Evolutionary conservation across 2,329 filamentous ascomycete genomes (phyloP).

Genomic region (Pseudohalonectria lignicola): DNA sequence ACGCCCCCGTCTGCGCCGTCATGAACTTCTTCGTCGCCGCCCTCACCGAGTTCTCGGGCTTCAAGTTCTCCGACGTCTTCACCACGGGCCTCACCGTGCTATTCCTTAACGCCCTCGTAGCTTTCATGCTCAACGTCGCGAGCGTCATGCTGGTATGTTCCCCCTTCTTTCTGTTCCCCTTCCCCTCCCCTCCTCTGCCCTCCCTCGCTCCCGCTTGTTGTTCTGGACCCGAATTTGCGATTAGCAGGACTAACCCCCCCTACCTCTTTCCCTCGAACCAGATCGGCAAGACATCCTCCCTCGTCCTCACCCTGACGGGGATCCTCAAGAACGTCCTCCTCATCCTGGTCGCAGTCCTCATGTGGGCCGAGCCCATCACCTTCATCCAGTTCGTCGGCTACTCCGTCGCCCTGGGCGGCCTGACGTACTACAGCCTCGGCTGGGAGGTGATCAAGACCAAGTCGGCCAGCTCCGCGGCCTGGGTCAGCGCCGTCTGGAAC

Average conservation of each 20-base stretch:
- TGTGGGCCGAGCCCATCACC: conserved; percentile 66
- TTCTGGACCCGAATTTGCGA: too few relatives aligned
- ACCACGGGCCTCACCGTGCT: conserved; percentile 55
- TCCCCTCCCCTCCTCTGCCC: background rate
- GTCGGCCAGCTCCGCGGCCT: conserved; percentile 7
- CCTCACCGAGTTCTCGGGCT: conserved; percentile 54
- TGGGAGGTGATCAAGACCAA: conserved; percentile 16
- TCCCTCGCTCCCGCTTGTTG: too few relatives aligned
- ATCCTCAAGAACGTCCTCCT: conserved; percentile 84
- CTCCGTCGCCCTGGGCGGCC: conserved; percentile 49
- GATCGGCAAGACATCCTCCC: conserved; percentile 81
- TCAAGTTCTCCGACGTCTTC: conserved; percentile 56
- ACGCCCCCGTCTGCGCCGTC: conserved; percentile 70
- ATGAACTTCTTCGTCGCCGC: conserved; percentile 68
- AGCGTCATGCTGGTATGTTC: conserved; percentile 71
- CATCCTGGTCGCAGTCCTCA: conserved; percentile 62
- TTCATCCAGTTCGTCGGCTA: conserved; percentile 68
- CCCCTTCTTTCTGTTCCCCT: background rate
- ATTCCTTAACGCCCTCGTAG: conserved; percentile 58
- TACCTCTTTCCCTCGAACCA: too few relatives aligned
- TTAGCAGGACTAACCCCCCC: too few relatives aligned
- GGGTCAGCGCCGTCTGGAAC: conserved; percentile 9
- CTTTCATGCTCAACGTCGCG: conserved; percentile 71
- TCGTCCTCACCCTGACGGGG: conserved; percentile 76
- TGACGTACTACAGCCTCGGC: conserved; percentile 32